Base-by-base conservation (phyloP, 331 rosid genomes). In the Pyrus hybrid region DNA sequence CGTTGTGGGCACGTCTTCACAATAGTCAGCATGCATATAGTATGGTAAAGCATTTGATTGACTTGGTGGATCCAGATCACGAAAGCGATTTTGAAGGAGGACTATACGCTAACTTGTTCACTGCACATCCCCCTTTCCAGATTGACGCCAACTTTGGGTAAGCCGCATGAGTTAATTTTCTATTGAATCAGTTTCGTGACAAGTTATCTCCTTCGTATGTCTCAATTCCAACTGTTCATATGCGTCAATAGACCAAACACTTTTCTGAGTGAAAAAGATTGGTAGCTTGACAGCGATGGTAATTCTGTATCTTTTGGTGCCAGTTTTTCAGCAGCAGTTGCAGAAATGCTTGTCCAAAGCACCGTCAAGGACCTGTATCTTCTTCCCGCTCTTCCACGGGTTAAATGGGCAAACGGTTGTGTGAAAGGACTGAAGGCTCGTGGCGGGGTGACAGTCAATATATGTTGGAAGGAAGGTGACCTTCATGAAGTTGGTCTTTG, bases 291-390 rank as follows among this genome's bases (percentile, higher is more conserved):
- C 26, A 77, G 47, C 29, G 43, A 47, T 51, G 51, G 75, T 77
- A 76, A 41, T 41, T 41, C 47, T 41, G 5, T 41, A 41, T 41
- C 14, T 41, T 41, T 11, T 41, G 80, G 82, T 80, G 16, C 16
- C 88, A 92, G 93, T 25, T 92, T 92, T 84, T 69, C 90, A 33
- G 78, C 88, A 17, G 93, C 93, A 58, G 76, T 90, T 58, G 92
- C 92, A 25, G 96, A 92, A 83, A 92, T 90, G 93, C 87, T 90
- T 75, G 96, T 92, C 75, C 97, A 89, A 63, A 90, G 97, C 86
- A 89, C 97, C 3, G 33, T 71, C 10, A 92, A 83, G 79, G 96
- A 92, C 68, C 85, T 92, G 4, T 84, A 80, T 85, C 80, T 92
- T 69, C 97, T 92, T 77, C 96, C 97, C 0, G 97, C 97, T 4